Evolutionary conservation across 1,284 basidiomycete species (phyloP), one percentile per base, ranked within the genome.

Genomic region (Trametes hirsuta): DNA sequence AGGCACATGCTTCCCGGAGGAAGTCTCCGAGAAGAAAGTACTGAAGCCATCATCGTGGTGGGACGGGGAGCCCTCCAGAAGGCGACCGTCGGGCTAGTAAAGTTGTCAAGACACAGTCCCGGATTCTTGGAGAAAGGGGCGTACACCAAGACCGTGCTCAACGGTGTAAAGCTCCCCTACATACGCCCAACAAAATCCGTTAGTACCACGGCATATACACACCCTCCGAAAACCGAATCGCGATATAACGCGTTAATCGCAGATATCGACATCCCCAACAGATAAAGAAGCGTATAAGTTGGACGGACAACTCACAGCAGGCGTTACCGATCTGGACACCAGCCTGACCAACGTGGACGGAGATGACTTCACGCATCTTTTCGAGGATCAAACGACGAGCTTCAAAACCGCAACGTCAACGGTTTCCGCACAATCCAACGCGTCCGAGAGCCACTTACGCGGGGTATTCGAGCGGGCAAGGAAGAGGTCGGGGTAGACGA

Each of bases 291-390:
- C 50, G 56, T 51, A 49, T 62, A 65, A 59, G 64, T 55, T 46
- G 40, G 47, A 47, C 45, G 36, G 59, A 54, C 44, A 58, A 88
- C 90, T 81, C 77, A 93, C 90, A 96, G 81, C 94, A 96, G 75
- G 94, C 94, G 74, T 97, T 97, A 76, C 95, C 94, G 72, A 97
- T 96, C 82, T 96, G 94, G 70, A 96, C 91, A 90, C 94, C 94
- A 74, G 94, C 94, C 81, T 96, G 94, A 71, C 94, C 94, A 76
- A 96, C 94, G 77, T 95, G 93, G 74, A 96, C 82, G 72, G 94
- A 95, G 81, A 96, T 94, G 78, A 96, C 93, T 91, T 93, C 90
- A 83, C 90, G 89, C 90, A 93, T 93, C 71, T 69, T 69, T 62
- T 68, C 69, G 59, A 69, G 63, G 62, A 72, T 64, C 64, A 56